Conservation (phyloP, 768 basidiomycete genomes). For the Psilocybe cubensis region DNA sequence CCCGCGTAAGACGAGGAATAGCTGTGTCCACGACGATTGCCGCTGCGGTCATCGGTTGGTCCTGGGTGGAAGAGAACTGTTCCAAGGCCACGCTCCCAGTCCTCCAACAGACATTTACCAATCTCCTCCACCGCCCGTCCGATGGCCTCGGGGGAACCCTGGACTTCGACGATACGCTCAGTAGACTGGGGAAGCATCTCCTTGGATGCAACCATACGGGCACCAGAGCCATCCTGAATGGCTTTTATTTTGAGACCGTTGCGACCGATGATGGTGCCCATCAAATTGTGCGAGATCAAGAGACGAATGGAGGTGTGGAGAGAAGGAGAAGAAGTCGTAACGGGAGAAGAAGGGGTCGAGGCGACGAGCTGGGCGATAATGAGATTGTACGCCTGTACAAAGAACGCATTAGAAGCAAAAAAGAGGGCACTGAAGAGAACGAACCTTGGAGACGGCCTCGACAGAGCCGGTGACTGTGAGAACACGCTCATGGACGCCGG, state of each 20-base stretch:
- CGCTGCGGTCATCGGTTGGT: slow-evolving; percentile 70
- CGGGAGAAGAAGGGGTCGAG: slow-evolving; percentile 75
- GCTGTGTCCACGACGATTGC: slow-evolving; percentile 57
- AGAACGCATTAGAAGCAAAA: slow-evolving; percentile 17
- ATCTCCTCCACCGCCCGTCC: slow-evolving; percentile 95
- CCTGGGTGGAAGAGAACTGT: slow-evolving; percentile 97
- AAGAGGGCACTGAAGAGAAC: slow-evolving; percentile 4
- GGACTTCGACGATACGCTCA: slow-evolving; percentile 97
- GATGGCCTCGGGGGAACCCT: slow-evolving; percentile 91
- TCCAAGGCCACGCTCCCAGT: slow-evolving; percentile 93
- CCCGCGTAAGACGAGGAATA: slow-evolving; percentile 49
- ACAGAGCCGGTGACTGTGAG: slow-evolving; percentile 92
- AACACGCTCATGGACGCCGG: slow-evolving; percentile 97
- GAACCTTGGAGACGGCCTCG: slow-evolving; percentile 90
- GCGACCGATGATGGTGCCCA: slow-evolving; percentile 98
- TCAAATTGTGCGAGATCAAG: slow-evolving; percentile 97
- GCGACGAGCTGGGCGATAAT: slow-evolving; percentile 91
- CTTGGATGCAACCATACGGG: slow-evolving; percentile 98
- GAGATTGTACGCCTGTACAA: slow-evolving; percentile 84
- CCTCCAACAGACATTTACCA: slow-evolving; percentile 92
- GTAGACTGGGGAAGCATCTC: slow-evolving; percentile 99
- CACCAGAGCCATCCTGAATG: slow-evolving; percentile 95
- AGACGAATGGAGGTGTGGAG: slow-evolving; percentile 92
- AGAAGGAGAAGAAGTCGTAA: slow-evolving; percentile 69
- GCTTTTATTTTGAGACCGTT: slow-evolving; percentile 98